Conservation (phyloP, 140 eudicot genomes). For the Anethum foeniculum region DNA sequence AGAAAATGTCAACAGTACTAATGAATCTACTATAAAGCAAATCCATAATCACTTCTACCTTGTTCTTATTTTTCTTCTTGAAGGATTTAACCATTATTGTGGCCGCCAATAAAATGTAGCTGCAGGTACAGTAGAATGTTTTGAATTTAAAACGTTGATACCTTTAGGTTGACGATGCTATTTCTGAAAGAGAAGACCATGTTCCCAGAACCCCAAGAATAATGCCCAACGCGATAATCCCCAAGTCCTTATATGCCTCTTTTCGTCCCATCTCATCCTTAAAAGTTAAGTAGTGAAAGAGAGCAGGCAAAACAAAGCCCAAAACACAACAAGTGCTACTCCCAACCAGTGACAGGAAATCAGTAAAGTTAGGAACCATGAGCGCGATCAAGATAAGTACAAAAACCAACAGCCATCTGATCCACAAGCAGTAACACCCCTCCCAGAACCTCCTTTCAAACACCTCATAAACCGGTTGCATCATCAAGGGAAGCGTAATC, state of each 20-base stretch:
- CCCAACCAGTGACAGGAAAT: slow-evolving; percentile 80
- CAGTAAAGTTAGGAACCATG: slow-evolving; percentile 75
- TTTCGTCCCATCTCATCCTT: slow-evolving; percentile 47
- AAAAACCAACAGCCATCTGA: slow-evolving; percentile 72
- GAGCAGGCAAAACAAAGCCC: slow-evolving; percentile 74
- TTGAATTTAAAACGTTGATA: neutral
- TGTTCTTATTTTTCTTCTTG: neutral
- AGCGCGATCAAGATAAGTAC: slow-evolving; percentile 67
- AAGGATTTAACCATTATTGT: neutral
- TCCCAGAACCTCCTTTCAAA: slow-evolving; percentile 72
- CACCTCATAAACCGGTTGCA: slow-evolving; percentile 89
- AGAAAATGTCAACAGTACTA: neutral
- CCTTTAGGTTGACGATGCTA: slow-evolving; percentile 18
- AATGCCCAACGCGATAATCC: slow-evolving; percentile 48
- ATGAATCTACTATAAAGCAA: neutral
- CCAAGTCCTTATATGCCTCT: slow-evolving; percentile 37
- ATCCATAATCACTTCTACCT: neutral
- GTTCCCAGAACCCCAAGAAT: slow-evolving; percentile 68
- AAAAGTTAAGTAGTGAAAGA: slow-evolving; percentile 57
- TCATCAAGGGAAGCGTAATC: slow-evolving; percentile 83
- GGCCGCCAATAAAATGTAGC: slow-evolving; percentile 1
- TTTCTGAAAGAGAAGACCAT: slow-evolving; percentile 62
- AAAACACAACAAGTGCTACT: slow-evolving; percentile 72
- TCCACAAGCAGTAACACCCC: slow-evolving; percentile 65
- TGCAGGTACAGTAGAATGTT: neutral